Evolutionary conservation across 2,329 filamentous ascomycete genomes (phyloP).

Genomic region (Hypoxylon sp.): DNA sequence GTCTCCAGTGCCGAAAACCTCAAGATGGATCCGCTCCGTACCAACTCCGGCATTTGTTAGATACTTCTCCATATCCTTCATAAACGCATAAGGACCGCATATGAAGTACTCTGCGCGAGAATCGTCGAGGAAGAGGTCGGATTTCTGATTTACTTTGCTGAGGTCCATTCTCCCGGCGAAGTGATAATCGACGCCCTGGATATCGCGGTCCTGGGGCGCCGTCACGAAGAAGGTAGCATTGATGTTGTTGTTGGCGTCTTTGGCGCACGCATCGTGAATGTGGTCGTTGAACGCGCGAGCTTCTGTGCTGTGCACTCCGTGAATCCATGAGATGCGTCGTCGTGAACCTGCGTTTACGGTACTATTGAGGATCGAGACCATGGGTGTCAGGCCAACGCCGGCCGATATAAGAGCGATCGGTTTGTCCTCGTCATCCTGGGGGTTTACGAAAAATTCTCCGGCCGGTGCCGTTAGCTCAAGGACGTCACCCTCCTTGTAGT

Average conservation of each 20-base stretch:
- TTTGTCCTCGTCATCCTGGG: slow-evolving; percentile 58
- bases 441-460: slow-evolving; percentile 75
- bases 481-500: slow-evolving; percentile 65
- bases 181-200: slow-evolving; percentile 70
- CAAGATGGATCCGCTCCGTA: slow-evolving; percentile 73
- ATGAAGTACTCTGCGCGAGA: slow-evolving; percentile 75
- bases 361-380: slow-evolving; percentile 75
- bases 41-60: slow-evolving; percentile 71
- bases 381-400: slow-evolving; percentile 77
- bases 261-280: slow-evolving; percentile 60
- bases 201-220: slow-evolving; percentile 60
- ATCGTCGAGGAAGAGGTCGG: slow-evolving; percentile 70
- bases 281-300: slow-evolving; percentile 70
- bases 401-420: slow-evolving; percentile 77
- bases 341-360: slow-evolving; percentile 51
- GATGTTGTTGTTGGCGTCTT: slow-evolving; percentile 66
- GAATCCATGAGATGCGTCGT: slow-evolving; percentile 73
- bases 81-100: slow-evolving; percentile 80
- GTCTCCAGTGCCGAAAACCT: slow-evolving; percentile 76
- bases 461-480: slow-evolving; percentile 70
- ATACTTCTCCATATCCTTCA: slow-evolving; percentile 70
- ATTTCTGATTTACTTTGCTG: slow-evolving; percentile 65
- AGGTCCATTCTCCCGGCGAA: slow-evolving; percentile 72
- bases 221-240: slow-evolving; percentile 72
- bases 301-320: slow-evolving; percentile 68